phyloP scores from a whole-genome alignment of 768 basidiomycete genomes.

The Krasilnikovozyma curviuscula region DNA sequence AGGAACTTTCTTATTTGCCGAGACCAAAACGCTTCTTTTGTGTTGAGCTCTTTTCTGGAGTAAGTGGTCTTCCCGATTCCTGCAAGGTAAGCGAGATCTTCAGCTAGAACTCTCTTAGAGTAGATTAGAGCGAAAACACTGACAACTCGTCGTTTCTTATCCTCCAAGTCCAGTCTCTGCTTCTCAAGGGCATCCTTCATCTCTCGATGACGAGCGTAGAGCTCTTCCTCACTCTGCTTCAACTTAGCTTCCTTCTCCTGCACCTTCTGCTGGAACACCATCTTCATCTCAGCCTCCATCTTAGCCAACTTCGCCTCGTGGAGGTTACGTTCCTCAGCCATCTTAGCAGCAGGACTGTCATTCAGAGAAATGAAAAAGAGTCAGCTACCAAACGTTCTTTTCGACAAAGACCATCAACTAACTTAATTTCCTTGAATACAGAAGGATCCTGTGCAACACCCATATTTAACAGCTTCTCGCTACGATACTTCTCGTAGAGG shows the following conservation, averaged over 20 bases:
- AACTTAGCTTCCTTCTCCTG: constrained; percentile 98
- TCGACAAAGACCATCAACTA: constrained; percentile 27
- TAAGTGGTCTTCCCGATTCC: constrained; percentile 81
- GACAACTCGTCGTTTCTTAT: constrained; percentile 45
- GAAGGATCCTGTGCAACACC: constrained; percentile 92
- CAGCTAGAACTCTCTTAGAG: not conserved
- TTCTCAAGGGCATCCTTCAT: constrained; percentile 99
- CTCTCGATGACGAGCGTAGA: constrained; percentile 94
- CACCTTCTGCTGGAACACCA: constrained; percentile 99
- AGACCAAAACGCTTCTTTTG: constrained; percentile 27
- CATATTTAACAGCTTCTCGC: constrained; percentile 88
- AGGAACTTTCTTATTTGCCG: constrained; percentile 26
- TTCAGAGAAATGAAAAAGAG: not conserved
- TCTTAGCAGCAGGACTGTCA: constrained; percentile 76
- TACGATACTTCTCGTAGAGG: constrained; percentile 96
- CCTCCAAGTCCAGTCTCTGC: constrained; percentile 84
- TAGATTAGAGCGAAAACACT: too few relatives aligned
- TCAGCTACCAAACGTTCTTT: not conserved
- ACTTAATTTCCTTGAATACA: constrained; percentile 99
- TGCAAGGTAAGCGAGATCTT: not conserved
- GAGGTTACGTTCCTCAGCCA: constrained; percentile 85
- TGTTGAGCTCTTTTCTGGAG: constrained; percentile 66
- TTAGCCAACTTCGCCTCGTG: constrained; percentile 56
- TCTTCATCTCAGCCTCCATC: constrained; percentile 98
- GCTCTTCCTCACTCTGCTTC: constrained; percentile 96